These are phyloP conservation scores for Firmiana major DNA, from an alignment of 345 rosid genomes.

Conservation along the genomic window DNA sequence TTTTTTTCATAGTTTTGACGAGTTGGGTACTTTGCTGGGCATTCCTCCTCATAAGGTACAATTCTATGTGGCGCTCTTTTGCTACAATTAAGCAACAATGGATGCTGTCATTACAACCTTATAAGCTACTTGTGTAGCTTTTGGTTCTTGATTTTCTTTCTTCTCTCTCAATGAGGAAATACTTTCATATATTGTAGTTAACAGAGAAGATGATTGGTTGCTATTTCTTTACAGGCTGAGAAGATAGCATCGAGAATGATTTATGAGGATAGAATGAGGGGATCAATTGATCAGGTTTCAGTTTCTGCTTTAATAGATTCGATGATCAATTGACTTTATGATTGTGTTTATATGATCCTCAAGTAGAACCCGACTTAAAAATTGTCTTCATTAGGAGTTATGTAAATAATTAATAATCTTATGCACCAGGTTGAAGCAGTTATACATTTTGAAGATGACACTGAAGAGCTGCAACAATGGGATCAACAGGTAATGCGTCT, in stretches of 20 bases:
- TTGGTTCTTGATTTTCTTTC: not conserved
- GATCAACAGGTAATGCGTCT: conserved; percentile 73
- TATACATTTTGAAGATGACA: conserved; percentile 94
- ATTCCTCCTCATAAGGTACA: conserved; percentile 84
- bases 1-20: conserved; percentile 64
- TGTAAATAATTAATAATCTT: not conserved
- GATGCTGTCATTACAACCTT: not conserved
- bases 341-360: not conserved
- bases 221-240: conserved; percentile 58
- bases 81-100: not conserved
- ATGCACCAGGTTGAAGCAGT: conserved; percentile 79
- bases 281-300: conserved; percentile 90
- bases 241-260: conserved; percentile 99
- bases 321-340: not conserved
- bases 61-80: not conserved
- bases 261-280: conserved; percentile 90
- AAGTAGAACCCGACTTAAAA: not conserved
- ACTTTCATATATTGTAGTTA: not conserved
- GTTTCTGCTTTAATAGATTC: not conserved
- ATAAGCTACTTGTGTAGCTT: not conserved
- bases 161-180: not conserved
- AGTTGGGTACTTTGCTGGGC: conserved; percentile 92
- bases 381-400: not conserved
- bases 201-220: not conserved
- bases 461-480: conserved; percentile 95